Conservation (phyloP, 2,329 filamentous ascomycete genomes). For the Nigrospora osmanthi region DNA sequence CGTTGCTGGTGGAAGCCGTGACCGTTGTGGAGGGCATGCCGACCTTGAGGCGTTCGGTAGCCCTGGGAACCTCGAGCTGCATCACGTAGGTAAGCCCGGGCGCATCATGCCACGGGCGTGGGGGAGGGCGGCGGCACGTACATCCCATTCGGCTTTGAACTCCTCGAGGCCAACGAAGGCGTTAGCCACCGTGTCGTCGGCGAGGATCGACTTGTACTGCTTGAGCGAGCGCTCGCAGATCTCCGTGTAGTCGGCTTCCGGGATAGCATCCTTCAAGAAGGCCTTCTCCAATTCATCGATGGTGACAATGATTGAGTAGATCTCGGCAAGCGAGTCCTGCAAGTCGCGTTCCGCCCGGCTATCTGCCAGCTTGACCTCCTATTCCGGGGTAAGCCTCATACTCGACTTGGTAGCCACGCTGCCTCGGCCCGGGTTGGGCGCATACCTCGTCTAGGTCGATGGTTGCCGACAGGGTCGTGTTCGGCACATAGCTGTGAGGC, state of each 20-base stretch:
- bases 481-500: constrained; percentile 85
- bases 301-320: constrained; percentile 96
- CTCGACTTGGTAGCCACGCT: constrained; percentile 1
- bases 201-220: constrained; percentile 92
- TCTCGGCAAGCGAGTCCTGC: constrained; percentile 90
- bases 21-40: constrained; percentile 83
- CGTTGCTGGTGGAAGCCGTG: constrained; percentile 37
- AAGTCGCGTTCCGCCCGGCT: constrained; percentile 85
- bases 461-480: constrained; percentile 72
- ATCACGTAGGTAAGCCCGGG: constrained; percentile 6
- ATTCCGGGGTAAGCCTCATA: constrained; percentile 4
- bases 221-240: constrained; percentile 90
- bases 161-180: constrained; percentile 83
- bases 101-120: constrained; percentile 1
- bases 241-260: constrained; percentile 89
- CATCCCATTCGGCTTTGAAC: constrained; percentile 89
- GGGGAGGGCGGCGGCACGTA: constrained; percentile 39
- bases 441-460: constrained; percentile 88
- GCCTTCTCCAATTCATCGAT: constrained; percentile 94
- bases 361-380: constrained; percentile 90
- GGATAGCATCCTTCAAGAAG: constrained; percentile 90
- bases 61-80: constrained; percentile 87
- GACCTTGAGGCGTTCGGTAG: constrained; percentile 84
- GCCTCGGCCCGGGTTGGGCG: constrained; percentile 2
- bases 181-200: constrained; percentile 81